Evolutionary conservation across 352 stramenopile genomes (phyloP), one percentile per base, ranked within the genome.

Genomic region (Phytophthora megakarya): DNA sequence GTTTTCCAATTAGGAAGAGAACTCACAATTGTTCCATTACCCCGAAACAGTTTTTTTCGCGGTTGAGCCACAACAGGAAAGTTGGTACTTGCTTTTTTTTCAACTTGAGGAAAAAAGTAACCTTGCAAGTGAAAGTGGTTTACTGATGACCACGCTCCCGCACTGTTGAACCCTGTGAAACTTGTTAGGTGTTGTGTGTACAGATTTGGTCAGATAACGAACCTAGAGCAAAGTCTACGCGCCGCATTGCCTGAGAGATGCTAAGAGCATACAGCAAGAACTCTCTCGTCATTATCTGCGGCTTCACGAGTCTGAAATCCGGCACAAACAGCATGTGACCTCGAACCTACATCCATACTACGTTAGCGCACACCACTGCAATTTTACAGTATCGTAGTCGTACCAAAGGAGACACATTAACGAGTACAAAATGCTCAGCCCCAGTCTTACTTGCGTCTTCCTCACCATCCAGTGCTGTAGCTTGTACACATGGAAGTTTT

Each of bases 61-160:
- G n/a, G 21, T 39, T 91, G 80, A 9, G 10, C 22, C 1, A 59
- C 47, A 32, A 93, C 40, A 5, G 80, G 78, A 46, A 93, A 82
- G 44, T 61, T 76, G 3, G 6, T 47, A 37, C 33, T 42, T 8
- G 6, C 11, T 12, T 4, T 15, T 10, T 13, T 35, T 43, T 55
- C 28, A 37, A 70, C 22, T 11, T 74, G 46, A 43, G 67, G 30
- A 32, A 84, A 76, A 56, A 86, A 89, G 30, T 81, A 88, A 0
- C 74, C 76, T 63, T 93, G 84, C 3, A 91, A 76, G 30, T 93
- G 84, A 43, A 86, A 84, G 50, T 93, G 81, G 45, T 91, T 89
- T 10, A 93, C 84, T 4, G 81, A 91, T 9, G 84, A 88, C 84
- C 84, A 93, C 15, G 84, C 84, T 18, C 84, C 84, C 25, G 68